Evolutionary conservation across 768 basidiomycete species (phyloP), one percentile per base, ranked within the genome.

Genomic region (Xerocomus spinulosus): DNA sequence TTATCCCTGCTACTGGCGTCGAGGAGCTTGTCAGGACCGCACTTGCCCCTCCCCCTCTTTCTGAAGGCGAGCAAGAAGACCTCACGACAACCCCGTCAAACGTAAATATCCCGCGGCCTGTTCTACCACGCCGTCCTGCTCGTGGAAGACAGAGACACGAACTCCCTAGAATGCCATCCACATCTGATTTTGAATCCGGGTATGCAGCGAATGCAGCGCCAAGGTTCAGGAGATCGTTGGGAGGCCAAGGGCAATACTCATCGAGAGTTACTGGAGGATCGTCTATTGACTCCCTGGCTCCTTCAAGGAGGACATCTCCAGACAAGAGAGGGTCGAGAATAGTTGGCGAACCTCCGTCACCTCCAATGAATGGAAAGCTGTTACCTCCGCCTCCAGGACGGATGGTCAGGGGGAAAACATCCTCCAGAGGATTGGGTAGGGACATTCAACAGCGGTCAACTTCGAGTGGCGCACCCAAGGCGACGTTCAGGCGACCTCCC

Each of bases 191-290:
- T 45, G 93, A 95, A 68, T 81, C 87, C 47, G 82, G 92, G 39
- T 95, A 94, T 68, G 92, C 92, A 4, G 88, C 85, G n/a, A 93
- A 93, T 60, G 83, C 92, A 49, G 92, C 90, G 1, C 85, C 91
- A 2, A 76, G 79, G 54, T 84, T 89, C 55, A 70, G 85, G 20
- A 80, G 80, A 44, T 61, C 76, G 5, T 47, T 72, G 8, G 66
- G 70, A 32, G 42, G 54, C 63, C 62, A 51, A 23, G 50, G 55
- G 13, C 60, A 67, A 34, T 46, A 83, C 30, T 78, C 83, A 35
- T 74, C 80, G 9, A 83, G 71, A 18, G 20, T 59, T 1, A 80
- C 79, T 9, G 68, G 76, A 24, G 69, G 64, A 15, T 70, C 76
- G 34, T 61, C 61, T 5, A 49, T 74, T 3, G 82, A 85, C 34